Conservation (phyloP, 768 basidiomycete genomes). For the Chiua virens region DNA sequence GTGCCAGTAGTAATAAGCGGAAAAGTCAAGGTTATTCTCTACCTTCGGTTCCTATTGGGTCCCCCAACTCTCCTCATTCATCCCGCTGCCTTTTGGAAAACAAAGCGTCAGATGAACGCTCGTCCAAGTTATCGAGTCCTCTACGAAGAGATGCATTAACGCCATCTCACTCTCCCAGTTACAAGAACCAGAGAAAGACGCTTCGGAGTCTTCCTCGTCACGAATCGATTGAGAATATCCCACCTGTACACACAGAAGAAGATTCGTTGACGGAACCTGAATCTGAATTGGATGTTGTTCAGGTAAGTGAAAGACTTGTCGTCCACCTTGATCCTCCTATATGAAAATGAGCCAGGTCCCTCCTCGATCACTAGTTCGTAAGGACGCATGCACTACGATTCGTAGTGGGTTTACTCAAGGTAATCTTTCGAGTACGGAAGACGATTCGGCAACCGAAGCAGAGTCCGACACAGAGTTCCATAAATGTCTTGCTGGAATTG, state of each 20-base stretch:
- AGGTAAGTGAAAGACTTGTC: slow-evolving; percentile 1
- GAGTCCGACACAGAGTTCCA: slow-evolving; percentile 32
- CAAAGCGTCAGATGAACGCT: background rate
- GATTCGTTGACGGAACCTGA: slow-evolving; percentile 34
- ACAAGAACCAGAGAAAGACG: slow-evolving; percentile 1
- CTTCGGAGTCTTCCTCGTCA: background rate
- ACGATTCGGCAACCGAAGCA: slow-evolving; percentile 33
- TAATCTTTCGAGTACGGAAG: slow-evolving; percentile 2
- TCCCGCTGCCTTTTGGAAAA: slow-evolving; percentile 1
- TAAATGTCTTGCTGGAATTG: slow-evolving; percentile 19
- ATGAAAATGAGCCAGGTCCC: background rate
- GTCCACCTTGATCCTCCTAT: background rate
- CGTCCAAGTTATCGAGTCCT: background rate
- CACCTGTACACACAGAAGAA: slow-evolving; percentile 18
- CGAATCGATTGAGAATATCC: slow-evolving; percentile 6
- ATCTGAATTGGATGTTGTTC: slow-evolving; percentile 22
- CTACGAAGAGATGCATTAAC: background rate
- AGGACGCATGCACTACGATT: background rate
- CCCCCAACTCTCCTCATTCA: background rate
- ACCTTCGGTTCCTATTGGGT: slow-evolving; percentile 4
- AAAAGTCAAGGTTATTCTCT: background rate
- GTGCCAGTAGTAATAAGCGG: background rate
- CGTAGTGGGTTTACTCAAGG: background rate
- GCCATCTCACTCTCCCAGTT: slow-evolving; percentile 1
- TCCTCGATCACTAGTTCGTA: background rate